Base-by-base conservation (phyloP, 2,329 filamentous ascomycete genomes). In the Drechslerella coelobrocha region DNA sequence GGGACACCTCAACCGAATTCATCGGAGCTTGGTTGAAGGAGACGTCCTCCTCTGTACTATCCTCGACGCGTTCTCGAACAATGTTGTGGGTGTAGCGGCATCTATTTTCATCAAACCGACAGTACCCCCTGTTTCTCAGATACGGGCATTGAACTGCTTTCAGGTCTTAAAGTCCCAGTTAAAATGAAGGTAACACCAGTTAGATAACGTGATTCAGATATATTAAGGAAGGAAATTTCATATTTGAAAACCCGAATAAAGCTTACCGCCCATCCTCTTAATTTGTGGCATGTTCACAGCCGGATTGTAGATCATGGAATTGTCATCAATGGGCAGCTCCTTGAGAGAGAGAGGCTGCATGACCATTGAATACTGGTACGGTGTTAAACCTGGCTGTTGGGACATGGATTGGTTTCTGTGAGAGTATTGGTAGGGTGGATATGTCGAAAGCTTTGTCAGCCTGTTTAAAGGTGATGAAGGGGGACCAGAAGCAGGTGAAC, bases 321-420 rank as follows among this genome's bases (percentile, higher is more conserved):
- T 45, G 21, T 6, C 9, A 2, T 47, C 9, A 2, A 57, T 1
- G 10, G 48, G 17, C 12, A 41, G 9, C 0, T 48, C 8, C 45
- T 50, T 26, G 27, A 60, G 19, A n/a, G 43, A 31, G 5, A 61
- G 41, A 7, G 48, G 48, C 12, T 68, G 48, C 23, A 54, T 51
- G 9, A 51, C 41, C 62, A 68, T 68, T 27, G 55, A 53, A 31
- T 60, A 68, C 51, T 68, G 62, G 17, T 68, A 68, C 21, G 62
- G 55, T 3, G 62, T 68, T 27, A 68, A 9, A 8, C 50, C 55
- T 9, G 27, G 7, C 10, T 53, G 48, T 4, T 24, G 17, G 24
- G 37, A 19, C 23, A 21, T 9, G 9, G 37, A 52, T 17, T 61
- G 56, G 23, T 8, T 48, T 9, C 9, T 17, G 21, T 43, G 7